These are phyloP conservation scores for Psilocybe subaeruginosa DNA, from an alignment of 768 basidiomycete genomes.

Conservation along the genomic window DNA sequence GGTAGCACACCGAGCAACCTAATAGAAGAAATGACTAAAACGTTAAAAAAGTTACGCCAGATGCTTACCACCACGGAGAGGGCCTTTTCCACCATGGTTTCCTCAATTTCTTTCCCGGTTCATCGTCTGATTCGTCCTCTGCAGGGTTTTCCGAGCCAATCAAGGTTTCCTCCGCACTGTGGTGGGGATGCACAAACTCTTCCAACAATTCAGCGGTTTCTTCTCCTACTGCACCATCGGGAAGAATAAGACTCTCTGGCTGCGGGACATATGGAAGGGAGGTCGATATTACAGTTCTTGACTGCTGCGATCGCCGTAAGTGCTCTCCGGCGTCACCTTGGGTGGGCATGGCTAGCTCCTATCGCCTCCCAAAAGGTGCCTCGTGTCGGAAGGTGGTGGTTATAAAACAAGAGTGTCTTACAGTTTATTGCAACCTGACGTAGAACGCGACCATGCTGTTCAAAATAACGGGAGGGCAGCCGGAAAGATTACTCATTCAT, in stretches of 20 bases:
- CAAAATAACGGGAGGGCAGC: not conserved
- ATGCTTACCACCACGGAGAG: slow-evolving; percentile 69
- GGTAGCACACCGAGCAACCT: slow-evolving; percentile 66
- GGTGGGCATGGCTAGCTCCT: not conserved
- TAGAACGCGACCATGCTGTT: not conserved
- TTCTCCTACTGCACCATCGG: slow-evolving; percentile 48
- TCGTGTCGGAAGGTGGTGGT: not conserved
- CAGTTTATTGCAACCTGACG: not conserved
- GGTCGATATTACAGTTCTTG: slow-evolving; percentile 8
- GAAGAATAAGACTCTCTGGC: slow-evolving; percentile 41
- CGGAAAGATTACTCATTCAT: slow-evolving; percentile 8
- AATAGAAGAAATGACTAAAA: slow-evolving; percentile 6
- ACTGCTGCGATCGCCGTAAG: not conserved
- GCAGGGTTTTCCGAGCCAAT: slow-evolving; percentile 9
- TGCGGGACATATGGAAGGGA: slow-evolving; percentile 29
- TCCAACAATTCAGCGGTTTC: slow-evolving; percentile 49
- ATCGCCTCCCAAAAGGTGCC: not conserved
- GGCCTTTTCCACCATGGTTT: slow-evolving; percentile 80
- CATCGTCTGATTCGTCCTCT: slow-evolving; percentile 18
- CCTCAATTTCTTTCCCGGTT: slow-evolving; percentile 26
- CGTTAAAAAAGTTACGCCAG: not conserved
- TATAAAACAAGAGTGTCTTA: not conserved
- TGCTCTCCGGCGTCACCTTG: not conserved
- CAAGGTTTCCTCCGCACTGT: slow-evolving; percentile 34
- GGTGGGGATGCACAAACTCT: slow-evolving; percentile 44